Conservation (phyloP, 2,329 filamentous ascomycete genomes). For the Pestalotiopsis sp. region DNA sequence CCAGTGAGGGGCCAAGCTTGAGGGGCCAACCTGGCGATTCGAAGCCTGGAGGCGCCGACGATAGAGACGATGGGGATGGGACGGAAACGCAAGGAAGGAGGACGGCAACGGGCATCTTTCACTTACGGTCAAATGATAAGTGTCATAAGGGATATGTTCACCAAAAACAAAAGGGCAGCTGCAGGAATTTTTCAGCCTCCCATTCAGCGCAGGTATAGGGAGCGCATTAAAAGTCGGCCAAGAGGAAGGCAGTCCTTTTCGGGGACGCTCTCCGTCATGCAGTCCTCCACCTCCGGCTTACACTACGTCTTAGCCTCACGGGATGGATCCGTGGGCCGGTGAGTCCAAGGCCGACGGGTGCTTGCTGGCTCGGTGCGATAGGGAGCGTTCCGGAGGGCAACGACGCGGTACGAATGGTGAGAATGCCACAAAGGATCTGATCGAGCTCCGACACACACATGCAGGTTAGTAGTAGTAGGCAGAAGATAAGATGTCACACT, state of each 20-base stretch:
- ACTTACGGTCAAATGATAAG: conserved; percentile 32
- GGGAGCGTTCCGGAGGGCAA: not conserved
- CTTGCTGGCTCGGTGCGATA: not conserved
- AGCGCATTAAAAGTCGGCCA: conserved; percentile 12
- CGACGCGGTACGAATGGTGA: not conserved
- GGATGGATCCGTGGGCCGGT: conserved; percentile 1
- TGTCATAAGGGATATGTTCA: conserved; percentile 26
- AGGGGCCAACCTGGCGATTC: not conserved
- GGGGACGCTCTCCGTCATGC: not conserved
- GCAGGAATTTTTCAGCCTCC: conserved; percentile 14
- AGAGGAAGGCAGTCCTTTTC: conserved; percentile 7
- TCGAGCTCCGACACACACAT: not conserved
- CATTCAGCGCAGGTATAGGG: conserved; percentile 17
- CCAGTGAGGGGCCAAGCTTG: not conserved
- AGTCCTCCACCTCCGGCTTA: not conserved
- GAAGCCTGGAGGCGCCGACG: not conserved
- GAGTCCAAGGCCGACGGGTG: not conserved
- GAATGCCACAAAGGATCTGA: not conserved
- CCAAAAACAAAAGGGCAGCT: conserved; percentile 11
- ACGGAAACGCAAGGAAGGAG: not conserved
- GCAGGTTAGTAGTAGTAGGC: not conserved
- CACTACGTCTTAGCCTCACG: conserved; percentile 4
- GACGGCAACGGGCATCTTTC: not conserved
- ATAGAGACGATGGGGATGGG: not conserved
- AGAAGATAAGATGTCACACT: not conserved